Evolutionary conservation across 2,329 filamentous ascomycete genomes (phyloP), one percentile per base, ranked within the genome.

Genomic region (Akanthomyces uredinophilus): DNA sequence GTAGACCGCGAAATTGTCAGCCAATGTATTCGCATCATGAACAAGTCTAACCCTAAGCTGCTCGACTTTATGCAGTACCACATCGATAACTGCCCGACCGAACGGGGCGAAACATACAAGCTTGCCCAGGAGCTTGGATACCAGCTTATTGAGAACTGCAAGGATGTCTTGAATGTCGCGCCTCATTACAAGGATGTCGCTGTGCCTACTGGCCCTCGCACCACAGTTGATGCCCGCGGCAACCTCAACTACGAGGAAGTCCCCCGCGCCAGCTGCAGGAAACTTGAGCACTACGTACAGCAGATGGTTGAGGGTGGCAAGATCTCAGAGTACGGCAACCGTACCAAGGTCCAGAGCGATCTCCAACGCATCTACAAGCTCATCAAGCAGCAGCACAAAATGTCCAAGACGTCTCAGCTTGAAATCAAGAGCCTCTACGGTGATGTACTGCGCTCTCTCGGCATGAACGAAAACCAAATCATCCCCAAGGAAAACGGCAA

Each of bases 11-110:
- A 99, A 76, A 99, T 98, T 70, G 95, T 99, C 73, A 97, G 93
- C 78, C 93, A 93, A 75, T 99, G 95, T 79, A 98, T 99, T 72
- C 90, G 92, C 68, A 95, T 99, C 78, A 99, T 99, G 95, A 99
- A 97, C 81, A 90, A 95, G 65, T 96, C 95, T 39, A 99, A 98
- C 74, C 95, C 95, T 2, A 89, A 91, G 41, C 86, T 99, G 1
- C 85, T 99, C 63, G 94, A 99, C 69, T 99, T 97, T 78, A 99
- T 99, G 95, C 95, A 99, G 74, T 98, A 99, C 71, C 95, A 99
- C 79, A 99, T 99, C 71, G 95, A 99, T 71, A 95, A 98, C 80
- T 98, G 94, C 79, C 95, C 95, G 0, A 93, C 93, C 0, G 93
- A 99, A 72, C 89, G 94, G 56, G 95, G 95, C 63, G 95, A 99